A percentile compares a stretch with the other conserved stretches of the same genome.
These are phyloP conservation scores for Lepiota venenata DNA, from an alignment of 768 basidiomycete genomes.

Conservation along the genomic window DNA sequence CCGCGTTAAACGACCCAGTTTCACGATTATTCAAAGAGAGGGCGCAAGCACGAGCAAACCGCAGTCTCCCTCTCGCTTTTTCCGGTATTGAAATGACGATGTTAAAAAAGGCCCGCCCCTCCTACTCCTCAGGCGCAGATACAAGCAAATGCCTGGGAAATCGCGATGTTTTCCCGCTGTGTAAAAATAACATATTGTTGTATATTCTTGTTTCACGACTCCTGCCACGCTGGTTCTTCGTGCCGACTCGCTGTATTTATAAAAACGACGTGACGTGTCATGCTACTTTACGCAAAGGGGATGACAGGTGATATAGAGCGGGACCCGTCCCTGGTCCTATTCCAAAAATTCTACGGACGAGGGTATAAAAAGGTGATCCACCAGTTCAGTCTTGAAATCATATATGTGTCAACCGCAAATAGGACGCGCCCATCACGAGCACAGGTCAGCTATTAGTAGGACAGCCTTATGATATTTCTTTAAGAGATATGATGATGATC, in stretches of 20 bases:
- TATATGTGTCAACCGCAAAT: too few species aligned
- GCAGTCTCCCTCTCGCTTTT: conserved; percentile 22
- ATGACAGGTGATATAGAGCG: too few species aligned
- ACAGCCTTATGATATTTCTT: too few species aligned
- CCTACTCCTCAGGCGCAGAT: neutral
- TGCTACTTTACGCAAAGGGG: too few species aligned
- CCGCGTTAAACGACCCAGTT: conserved; percentile 29
- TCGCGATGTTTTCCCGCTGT: neutral
- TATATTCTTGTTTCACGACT: neutral
- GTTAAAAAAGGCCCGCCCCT: too few species aligned
- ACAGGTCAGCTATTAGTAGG: too few species aligned
- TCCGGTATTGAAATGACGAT: conserved; percentile 18
- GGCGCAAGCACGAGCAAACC: conserved; percentile 1
- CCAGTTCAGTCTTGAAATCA: too few species aligned
- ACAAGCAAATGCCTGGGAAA: neutral
- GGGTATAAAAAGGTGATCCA: too few species aligned
- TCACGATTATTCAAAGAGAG: conserved; percentile 15
- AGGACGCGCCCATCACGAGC: too few species aligned
- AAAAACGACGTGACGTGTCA: neutral
- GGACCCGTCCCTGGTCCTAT: too few species aligned
- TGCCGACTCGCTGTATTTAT: neutral
- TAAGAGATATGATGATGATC: neutral
- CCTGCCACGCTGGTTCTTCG: neutral
- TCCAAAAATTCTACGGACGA: too few species aligned
- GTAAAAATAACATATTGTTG: neutral